Conservation (phyloP, 805 yeast species). For the Candida odintsovae region DNA sequence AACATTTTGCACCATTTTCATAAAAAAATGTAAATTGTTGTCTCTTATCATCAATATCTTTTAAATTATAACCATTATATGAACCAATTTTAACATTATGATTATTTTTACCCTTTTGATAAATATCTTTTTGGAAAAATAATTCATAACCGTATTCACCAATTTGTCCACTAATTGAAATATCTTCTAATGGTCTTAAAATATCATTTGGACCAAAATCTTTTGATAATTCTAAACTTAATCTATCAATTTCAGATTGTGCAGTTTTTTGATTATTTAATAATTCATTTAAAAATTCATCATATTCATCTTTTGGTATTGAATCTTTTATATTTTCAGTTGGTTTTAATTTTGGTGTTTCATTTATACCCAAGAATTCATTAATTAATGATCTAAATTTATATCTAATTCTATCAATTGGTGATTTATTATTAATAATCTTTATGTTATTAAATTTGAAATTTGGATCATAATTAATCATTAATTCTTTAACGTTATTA, state of each 20-base stretch:
- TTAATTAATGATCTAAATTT: conserved; percentile 9
- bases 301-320: conserved; percentile 2
- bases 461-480: not conserved
- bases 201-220: conserved; percentile 61
- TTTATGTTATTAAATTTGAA: not conserved
- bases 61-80: conserved; percentile 22
- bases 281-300: conserved; percentile 11
- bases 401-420: conserved; percentile 9
- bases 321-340: not conserved
- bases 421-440: not conserved
- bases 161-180: conserved; percentile 41
- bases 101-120: conserved; percentile 49
- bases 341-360: conserved; percentile 7
- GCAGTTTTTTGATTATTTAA: conserved; percentile 6
- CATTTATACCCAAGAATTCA: conserved; percentile 18
- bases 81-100: conserved; percentile 48
- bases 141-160: conserved; percentile 71
- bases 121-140: conserved; percentile 49
- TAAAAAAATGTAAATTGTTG: conserved; percentile 36
- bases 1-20: conserved; percentile 70
- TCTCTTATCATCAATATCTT: conserved; percentile 26
- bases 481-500: not conserved
- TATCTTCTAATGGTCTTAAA: conserved; percentile 48
- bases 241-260: conserved; percentile 12
- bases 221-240: conserved; percentile 14